Conservation (phyloP, 495 filamentous ascomycete genomes). For the Aspergillus campestris region DNA sequence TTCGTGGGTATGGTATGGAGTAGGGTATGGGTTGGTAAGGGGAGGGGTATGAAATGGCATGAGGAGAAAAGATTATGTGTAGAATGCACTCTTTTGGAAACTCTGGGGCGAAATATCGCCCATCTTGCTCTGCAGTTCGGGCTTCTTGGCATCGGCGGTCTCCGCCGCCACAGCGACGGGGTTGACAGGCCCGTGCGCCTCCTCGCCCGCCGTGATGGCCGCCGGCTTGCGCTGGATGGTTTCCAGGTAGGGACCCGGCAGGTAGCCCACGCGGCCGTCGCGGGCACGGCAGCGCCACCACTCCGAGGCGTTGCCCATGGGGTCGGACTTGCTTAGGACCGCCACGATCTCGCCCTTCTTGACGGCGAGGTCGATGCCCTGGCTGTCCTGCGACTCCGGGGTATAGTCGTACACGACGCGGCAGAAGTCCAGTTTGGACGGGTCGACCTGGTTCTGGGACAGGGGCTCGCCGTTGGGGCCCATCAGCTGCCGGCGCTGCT, state of each 20-base stretch:
- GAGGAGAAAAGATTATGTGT: conserved; percentile 27
- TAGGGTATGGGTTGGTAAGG: background rate
- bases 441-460: conserved; percentile 52
- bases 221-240: conserved; percentile 64
- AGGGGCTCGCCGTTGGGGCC: conserved; percentile 42
- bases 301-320: conserved; percentile 81
- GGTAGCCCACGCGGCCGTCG: conserved; percentile 82
- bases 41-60: background rate
- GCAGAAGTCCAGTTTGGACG: conserved; percentile 88
- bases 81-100: conserved; percentile 86
- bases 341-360: conserved; percentile 95
- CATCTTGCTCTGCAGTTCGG: conserved; percentile 39
- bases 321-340: conserved; percentile 86
- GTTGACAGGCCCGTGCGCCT: conserved; percentile 44
- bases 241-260: conserved; percentile 85
- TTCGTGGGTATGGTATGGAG: too few relatives aligned
- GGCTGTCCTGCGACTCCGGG: conserved; percentile 55
- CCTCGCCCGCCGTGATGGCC: conserved; percentile 37
- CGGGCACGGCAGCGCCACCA: conserved; percentile 98
- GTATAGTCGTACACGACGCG: conserved; percentile 89
- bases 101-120: conserved; percentile 69
- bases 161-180: conserved; percentile 41
- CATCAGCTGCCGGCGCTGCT: conserved; percentile 53
- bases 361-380: conserved; percentile 79
- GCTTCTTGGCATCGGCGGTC: conserved; percentile 24